Evolutionary conservation across 345 rosid species (phyloP).

Genomic region (Erysimum cheiranthoides): DNA sequence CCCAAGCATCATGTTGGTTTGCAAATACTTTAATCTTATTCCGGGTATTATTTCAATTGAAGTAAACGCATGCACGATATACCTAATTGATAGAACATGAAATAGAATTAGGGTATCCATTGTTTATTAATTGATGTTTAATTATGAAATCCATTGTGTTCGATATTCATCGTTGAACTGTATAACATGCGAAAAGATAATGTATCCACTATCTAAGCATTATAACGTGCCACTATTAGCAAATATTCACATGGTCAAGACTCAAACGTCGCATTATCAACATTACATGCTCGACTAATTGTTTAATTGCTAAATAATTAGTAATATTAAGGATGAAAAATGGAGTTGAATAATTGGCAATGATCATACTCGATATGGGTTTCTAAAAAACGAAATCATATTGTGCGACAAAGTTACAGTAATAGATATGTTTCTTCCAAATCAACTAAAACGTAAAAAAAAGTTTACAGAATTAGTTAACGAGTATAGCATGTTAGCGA

Average conservation of each 20-base stretch:
- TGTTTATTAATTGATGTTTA: conserved; percentile 25
- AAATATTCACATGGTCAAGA: conserved; percentile 37
- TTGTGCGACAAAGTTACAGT: neutral
- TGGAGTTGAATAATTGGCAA: conserved; percentile 12
- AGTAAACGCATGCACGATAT: conserved; percentile 24
- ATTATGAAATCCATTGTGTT: conserved; percentile 13
- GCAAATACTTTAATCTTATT: neutral
- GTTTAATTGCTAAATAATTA: neutral
- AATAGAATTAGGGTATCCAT: neutral
- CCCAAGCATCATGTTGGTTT: neutral
- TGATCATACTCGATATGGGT: conserved; percentile 9
- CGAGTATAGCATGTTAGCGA: neutral
- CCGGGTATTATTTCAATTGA: neutral
- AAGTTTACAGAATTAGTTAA: neutral
- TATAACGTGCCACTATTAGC: conserved; percentile 30
- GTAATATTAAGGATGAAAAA: neutral
- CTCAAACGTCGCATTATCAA: conserved; percentile 33
- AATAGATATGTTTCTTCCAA: neutral
- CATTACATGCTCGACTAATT: conserved; percentile 16
- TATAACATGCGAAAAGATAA: conserved; percentile 40
- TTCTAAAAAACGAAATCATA: conserved; percentile 8
- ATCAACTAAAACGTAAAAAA: neutral
- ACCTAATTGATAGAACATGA: neutral
- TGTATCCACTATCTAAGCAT: conserved; percentile 42
- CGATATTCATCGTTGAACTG: conserved; percentile 26